phyloP scores from a whole-genome alignment of 2,329 filamentous ascomycete species.

The Diplodia intermedia region DNA sequence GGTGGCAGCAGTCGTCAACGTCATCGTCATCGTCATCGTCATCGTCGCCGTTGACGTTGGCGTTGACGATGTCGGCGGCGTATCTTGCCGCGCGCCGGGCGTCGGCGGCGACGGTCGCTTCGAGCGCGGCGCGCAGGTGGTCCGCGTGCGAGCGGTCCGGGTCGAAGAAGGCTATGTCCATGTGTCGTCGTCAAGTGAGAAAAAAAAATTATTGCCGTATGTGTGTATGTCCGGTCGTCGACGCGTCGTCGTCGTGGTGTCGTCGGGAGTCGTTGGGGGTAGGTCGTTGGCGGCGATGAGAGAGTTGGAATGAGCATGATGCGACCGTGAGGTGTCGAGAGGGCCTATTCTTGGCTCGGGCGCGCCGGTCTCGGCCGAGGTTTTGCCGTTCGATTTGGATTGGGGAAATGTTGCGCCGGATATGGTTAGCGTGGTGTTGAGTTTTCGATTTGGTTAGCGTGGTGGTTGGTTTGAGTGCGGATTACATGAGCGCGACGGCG shows the following conservation, averaged over 20 bases:
- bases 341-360: neutral
- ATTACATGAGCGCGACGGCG: no score
- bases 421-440: neutral
- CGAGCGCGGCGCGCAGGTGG: conserved; percentile 9
- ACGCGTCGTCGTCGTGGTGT: neutral
- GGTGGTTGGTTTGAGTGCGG: neutral
- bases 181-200: neutral
- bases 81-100: conserved; percentile 7
- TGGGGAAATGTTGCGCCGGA: neutral
- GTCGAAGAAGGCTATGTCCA: conserved; percentile 24
- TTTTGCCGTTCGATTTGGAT: no score
- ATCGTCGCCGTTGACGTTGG: neutral
- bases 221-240: no score
- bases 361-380: neutral
- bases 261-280: neutral
- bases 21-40: neutral
- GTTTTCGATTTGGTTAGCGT: neutral
- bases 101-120: neutral
- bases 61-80: neutral
- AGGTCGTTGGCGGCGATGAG: neutral
- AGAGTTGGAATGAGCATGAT: neutral
- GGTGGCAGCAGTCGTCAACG: neutral
- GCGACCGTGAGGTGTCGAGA: neutral
- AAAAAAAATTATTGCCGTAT: no score
- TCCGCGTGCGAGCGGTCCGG: conserved; percentile 10